Base-by-base conservation (phyloP, 768 basidiomycete genomes). In the Lentinus brumalis region DNA sequence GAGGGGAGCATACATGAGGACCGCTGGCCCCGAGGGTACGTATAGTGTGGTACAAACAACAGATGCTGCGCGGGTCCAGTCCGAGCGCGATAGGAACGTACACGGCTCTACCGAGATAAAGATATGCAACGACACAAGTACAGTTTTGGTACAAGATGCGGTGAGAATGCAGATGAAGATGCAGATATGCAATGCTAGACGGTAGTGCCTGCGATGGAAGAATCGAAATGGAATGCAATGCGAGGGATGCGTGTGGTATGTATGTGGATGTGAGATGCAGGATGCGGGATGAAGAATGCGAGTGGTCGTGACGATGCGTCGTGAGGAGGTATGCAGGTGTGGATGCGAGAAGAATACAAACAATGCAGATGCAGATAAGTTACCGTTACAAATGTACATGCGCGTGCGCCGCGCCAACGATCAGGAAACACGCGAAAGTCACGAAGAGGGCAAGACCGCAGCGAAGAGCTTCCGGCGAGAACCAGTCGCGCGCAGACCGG, bases 401-500 rank as follows among this genome's bases (percentile, higher is more conserved):
- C 50, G 45, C 26, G 32, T 50, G 9, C 40, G 12, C 53, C 58
- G 31, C 53, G 42, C 29, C 39, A 30, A 38, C 11, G 14, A 31
- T 12, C 39, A 44, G 8, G 29, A 55, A 38, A 61, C 49, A 45
- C 46, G 54, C 50, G 63, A 44, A 39, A 64, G 63, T 64, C 63
- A 66, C 60, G 69, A 71, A 30, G 61, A 63, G 18, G 71, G 66
- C 46, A 72, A 66, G 45, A 72, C 66, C 5, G 70, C 71, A 15
- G 73, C 67, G 62, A 75, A 73, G 51, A 74, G 60, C 63, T 64
- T 71, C 11, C 66, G 72, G 71, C 51, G 73, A 73, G 64, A 75
- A 71, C 74, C 74, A 75, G 67, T 72, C 72, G 47, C 71, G 69
- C 67, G 72, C 70, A n/a, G 71, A 69, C 57, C 72, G 68, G 50